Evolutionary conservation across 1,284 basidiomycete species (phyloP).

Genomic region (Sphaerobolus stellatus): DNA sequence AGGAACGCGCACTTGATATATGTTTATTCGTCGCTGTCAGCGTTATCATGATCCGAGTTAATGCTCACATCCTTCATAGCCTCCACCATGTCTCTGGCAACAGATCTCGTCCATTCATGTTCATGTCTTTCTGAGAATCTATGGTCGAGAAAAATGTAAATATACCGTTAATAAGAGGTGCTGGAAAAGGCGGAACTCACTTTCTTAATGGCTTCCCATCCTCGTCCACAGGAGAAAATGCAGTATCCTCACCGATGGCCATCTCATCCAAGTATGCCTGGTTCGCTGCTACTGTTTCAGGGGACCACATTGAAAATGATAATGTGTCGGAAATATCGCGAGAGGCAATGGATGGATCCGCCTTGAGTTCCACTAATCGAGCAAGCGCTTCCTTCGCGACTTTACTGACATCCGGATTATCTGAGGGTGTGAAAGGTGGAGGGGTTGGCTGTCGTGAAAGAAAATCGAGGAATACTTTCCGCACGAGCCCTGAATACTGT

Average conservation of each 20-base stretch:
- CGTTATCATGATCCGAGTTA: too few species aligned
- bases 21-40: too few species aligned
- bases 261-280: constrained; percentile 48
- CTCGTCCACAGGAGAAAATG: constrained; percentile 57
- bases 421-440: constrained; percentile 1
- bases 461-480: constrained; percentile 1
- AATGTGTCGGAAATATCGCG: constrained; percentile 59
- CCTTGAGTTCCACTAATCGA: constrained; percentile 50
- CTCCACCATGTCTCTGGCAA: background rate
- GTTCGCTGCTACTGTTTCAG: constrained; percentile 52
- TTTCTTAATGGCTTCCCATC: constrained; percentile 61
- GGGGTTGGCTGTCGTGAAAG: background rate
- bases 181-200: constrained; percentile 35
- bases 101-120: constrained; percentile 5
- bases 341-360: constrained; percentile 45
- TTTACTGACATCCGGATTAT: background rate
- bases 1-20: too few species aligned
- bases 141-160: background rate
- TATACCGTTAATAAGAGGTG: background rate
- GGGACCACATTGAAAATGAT: constrained; percentile 65
- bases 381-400: constrained; percentile 42
- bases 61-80: too few species aligned
- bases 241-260: constrained; percentile 42
- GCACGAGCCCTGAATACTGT: background rate
- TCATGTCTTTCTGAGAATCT: constrained; percentile 10